Conservation (phyloP, 2,329 filamentous ascomycete species). For the Penicillium polonicum region DNA sequence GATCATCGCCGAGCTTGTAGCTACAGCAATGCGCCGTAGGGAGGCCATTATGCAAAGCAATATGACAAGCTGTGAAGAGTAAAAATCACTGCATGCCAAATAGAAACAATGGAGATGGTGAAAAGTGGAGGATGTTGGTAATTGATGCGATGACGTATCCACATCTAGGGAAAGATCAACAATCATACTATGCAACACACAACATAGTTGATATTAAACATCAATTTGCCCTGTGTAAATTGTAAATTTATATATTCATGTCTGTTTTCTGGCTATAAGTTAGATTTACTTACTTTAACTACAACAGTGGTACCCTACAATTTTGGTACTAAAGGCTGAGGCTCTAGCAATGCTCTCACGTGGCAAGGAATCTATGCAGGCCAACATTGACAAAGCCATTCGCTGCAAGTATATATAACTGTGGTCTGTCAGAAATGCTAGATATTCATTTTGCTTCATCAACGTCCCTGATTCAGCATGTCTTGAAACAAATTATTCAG, state of each 20-base stretch:
- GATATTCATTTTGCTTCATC: background rate
- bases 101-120: background rate
- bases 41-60: conserved; percentile 30
- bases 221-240: background rate
- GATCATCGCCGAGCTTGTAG: conserved; percentile 39
- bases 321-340: background rate
- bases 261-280: background rate
- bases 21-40: conserved; percentile 31
- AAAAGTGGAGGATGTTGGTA: background rate
- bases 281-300: background rate
- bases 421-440: background rate
- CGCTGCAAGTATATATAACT: background rate
- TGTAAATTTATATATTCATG: background rate
- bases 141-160: conserved; percentile 9
- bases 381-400: background rate
- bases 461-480: conserved; percentile 29
- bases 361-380: background rate
- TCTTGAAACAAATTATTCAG: conserved; percentile 33
- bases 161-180: background rate
- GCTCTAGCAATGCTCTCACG: no score
- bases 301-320: background rate
- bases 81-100: background rate
- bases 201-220: background rate
- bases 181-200: background rate
- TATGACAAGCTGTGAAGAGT: conserved; percentile 5